Base-by-base conservation (phyloP, 1,284 basidiomycete genomes). In the Tilletia horrida region DNA sequence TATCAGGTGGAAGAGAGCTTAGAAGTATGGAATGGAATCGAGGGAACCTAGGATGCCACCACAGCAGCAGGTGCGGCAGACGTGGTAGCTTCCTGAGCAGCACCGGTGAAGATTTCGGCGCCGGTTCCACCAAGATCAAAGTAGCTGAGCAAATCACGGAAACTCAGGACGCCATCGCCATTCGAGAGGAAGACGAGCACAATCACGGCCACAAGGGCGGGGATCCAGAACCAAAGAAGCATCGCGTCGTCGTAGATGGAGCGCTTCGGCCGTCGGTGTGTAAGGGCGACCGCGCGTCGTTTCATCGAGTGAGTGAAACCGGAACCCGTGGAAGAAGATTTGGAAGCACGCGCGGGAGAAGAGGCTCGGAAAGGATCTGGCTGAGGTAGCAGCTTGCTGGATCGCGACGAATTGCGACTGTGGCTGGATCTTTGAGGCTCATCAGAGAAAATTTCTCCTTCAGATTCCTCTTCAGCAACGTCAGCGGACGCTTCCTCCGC, bases 201-300 rank as follows among this genome's bases (percentile, higher is more conserved):
- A 8, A 68, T 61, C 16, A 76, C 74, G 4, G 69, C 59, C 14
- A 80, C 71, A 40, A 96, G 85, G 72, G 94, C 91, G 2, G 93
- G 93, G 73, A 96, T 86, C 93, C 93, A 97, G 86, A 97, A 96
- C 67, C 91, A 83, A 63, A 93, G 83, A 62, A 97, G 87, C 93
- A 97, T 96, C 61, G 88, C 88, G 82, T 97, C 93, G 82, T 91
- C 92, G 91, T 76, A 40, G 42, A 68, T 42, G 8, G 59, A 8
- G 72, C 57, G 55, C 14, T 29, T 25, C 8, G 31, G 55, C 7
- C 55, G 55, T 9, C 55, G 55, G 29, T 59, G 55, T 21, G 55
- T 59, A 16, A 59, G 31, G 1, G 55, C 55, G 3, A 59, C 55
- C 25, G 55, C 55, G 14, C 55, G 55, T 7, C 55, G 55, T 40